Evolutionary conservation across 257 asterid species (phyloP).

Genomic region (Eustoma russellianum): DNA sequence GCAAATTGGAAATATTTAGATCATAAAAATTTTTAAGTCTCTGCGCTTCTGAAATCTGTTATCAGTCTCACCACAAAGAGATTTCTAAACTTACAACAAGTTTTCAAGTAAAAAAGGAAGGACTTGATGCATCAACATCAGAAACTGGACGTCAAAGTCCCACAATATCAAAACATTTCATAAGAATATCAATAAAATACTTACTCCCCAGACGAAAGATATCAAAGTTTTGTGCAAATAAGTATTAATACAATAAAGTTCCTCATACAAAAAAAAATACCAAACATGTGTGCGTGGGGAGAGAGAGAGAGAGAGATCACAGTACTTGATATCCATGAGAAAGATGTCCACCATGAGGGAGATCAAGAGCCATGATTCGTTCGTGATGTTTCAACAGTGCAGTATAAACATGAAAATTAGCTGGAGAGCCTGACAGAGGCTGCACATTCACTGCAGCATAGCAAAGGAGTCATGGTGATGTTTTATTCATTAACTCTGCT

Average conservation of each 20-base stretch:
- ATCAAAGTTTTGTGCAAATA: too few relatives aligned
- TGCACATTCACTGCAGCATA: constrained; percentile 68
- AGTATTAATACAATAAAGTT: too few relatives aligned
- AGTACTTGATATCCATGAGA: constrained; percentile 89
- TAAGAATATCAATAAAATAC: too few relatives aligned
- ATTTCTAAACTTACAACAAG: background rate
- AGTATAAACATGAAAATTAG: constrained; percentile 82
- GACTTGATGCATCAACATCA: too few relatives aligned
- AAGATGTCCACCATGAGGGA: constrained; percentile 95
- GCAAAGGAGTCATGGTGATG: background rate
- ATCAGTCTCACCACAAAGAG: background rate
- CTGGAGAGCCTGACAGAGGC: constrained; percentile 81
- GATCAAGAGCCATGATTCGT: constrained; percentile 90
- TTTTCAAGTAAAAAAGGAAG: too few relatives aligned
- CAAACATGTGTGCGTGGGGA: background rate
- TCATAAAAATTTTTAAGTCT: too few relatives aligned
- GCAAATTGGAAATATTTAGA: too few relatives aligned
- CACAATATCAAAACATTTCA: too few relatives aligned
- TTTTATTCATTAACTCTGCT: background rate
- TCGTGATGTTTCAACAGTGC: constrained; percentile 87
- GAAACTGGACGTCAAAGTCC: too few relatives aligned
- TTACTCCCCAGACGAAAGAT: too few relatives aligned
- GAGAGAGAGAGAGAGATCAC: background rate
- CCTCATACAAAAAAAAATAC: too few relatives aligned
- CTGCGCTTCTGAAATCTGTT: too few relatives aligned